These are phyloP conservation scores for Heliophila coronopifolia DNA, from an alignment of 441 rosid species.

Conservation along the genomic window DNA sequence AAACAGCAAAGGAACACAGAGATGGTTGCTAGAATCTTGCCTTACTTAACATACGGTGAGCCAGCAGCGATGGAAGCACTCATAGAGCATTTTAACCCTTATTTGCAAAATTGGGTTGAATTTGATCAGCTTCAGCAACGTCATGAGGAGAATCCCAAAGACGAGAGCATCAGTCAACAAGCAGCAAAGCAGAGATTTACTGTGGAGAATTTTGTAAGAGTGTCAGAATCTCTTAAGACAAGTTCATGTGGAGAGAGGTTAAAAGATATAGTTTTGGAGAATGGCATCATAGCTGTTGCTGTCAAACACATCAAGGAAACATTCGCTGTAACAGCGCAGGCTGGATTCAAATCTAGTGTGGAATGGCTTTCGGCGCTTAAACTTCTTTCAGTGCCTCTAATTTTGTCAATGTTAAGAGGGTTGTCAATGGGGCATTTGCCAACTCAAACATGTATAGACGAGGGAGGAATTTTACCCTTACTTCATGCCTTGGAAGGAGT, in stretches of 20 bases:
- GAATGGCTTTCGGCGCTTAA: conserved; percentile 83
- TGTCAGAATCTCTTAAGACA: conserved; percentile 96
- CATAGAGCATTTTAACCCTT: conserved; percentile 83
- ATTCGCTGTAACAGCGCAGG: conserved; percentile 74
- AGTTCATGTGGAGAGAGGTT: conserved; percentile 99
- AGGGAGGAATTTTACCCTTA: conserved; percentile 80
- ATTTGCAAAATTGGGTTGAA: conserved; percentile 86
- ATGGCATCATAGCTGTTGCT: conserved; percentile 82
- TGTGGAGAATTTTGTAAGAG: conserved; percentile 92
- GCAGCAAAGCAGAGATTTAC: conserved; percentile 80
- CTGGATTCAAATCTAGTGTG: conserved; percentile 63
- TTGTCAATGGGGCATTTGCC: conserved; percentile 96
- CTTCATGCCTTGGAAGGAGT: conserved; percentile 99
- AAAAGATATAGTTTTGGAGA: conserved; percentile 91
- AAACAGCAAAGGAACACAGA: conserved; percentile 99
- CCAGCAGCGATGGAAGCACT: conserved; percentile 99
- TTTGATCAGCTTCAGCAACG: conserved; percentile 78
- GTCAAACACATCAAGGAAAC: conserved; percentile 69
- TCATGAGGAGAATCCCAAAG: conserved; percentile 70
- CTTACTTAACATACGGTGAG: conserved; percentile 98
- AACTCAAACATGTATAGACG: conserved; percentile 82
- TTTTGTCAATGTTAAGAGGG: conserved; percentile 93
- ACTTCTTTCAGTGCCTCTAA: conserved; percentile 83
- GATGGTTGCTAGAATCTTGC: conserved; percentile 99
- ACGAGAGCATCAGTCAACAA: conserved; percentile 62